Evolutionary conservation across 305 asterid genomes (phyloP).

Genomic region (Rubia occidens): DNA sequence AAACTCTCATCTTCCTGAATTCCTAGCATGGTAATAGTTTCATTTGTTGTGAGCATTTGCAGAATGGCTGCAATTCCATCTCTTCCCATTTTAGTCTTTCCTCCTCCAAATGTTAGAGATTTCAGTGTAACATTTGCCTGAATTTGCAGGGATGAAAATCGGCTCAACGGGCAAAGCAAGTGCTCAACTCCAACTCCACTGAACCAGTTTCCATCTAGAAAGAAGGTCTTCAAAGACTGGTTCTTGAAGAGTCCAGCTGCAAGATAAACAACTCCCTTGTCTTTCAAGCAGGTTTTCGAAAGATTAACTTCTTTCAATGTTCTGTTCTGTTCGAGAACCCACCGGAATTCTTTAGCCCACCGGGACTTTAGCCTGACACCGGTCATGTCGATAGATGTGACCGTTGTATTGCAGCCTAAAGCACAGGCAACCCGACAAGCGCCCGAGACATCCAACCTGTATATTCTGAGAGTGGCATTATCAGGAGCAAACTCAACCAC

Average conservation of each 20-base stretch:
- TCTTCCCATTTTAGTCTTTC: conserved; percentile 53
- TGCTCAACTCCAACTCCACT: conserved; percentile 70
- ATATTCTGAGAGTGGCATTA: conserved; percentile 43
- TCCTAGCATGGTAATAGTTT: conserved; percentile 46
- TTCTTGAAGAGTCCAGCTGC: conserved; percentile 85
- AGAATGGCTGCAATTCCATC: conserved; percentile 56
- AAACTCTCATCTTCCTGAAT: conserved; percentile 58
- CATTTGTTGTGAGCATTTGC: conserved; percentile 58
- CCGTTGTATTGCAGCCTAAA: conserved; percentile 62
- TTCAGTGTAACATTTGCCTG: conserved; percentile 61
- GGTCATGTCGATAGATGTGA: conserved; percentile 55
- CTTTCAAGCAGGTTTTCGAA: conserved; percentile 51
- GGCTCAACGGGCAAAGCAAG: conserved; percentile 71
- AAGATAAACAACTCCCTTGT: conserved; percentile 60
- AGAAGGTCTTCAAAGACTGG: conserved; percentile 45
- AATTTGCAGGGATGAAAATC: conserved; percentile 59
- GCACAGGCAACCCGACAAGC: conserved; percentile 63
- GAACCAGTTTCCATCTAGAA: conserved; percentile 56
- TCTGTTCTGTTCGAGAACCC: conserved; percentile 72
- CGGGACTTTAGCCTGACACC: conserved; percentile 57
- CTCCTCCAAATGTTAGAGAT: conserved; percentile 56
- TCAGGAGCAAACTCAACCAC: conserved; percentile 58
- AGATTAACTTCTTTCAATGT: conserved; percentile 47
- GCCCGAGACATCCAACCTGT: conserved; percentile 37
- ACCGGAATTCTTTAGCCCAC: conserved; percentile 78